Conservation (phyloP, 257 asterid genomes). For the Leptodermis oblonga region DNA sequence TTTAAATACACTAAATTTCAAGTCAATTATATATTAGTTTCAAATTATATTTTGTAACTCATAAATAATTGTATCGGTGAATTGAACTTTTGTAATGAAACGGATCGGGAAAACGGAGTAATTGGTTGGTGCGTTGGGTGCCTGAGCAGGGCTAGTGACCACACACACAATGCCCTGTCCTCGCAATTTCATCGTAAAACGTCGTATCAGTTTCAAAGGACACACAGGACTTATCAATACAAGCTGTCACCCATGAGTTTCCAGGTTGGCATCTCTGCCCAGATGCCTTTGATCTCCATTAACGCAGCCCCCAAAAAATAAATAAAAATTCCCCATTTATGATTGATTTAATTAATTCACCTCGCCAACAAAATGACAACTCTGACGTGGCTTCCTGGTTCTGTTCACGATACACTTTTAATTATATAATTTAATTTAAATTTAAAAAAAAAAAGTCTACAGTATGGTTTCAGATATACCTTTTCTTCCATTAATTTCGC, state of each 20-base stretch:
- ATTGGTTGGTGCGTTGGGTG: no score
- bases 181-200: slow-evolving; percentile 27
- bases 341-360: not conserved
- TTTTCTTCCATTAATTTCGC: not conserved
- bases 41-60: no score
- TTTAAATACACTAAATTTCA: no score
- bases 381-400: slow-evolving; percentile 52
- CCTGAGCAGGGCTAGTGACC: no score
- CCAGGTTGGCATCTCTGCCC: slow-evolving; percentile 53
- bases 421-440: not conserved
- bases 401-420: slow-evolving; percentile 31
- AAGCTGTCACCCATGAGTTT: slow-evolving; percentile 52
- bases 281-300: no score
- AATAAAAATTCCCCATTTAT: not conserved
- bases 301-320: not conserved
- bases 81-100: no score
- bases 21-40: no score
- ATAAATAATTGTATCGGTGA: no score
- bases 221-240: slow-evolving; percentile 22
- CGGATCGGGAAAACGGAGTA: no score
- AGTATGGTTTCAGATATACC: not conserved
- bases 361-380: slow-evolving; percentile 5
- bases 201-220: slow-evolving; percentile 13
- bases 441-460: not conserved
- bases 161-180: not conserved